Percentiles rank a stretch among this genome's conserved stretches.
These are phyloP conservation scores for Cytospora schulzeri DNA, from an alignment of 2,329 filamentous ascomycete species.

Conservation along the genomic window DNA sequence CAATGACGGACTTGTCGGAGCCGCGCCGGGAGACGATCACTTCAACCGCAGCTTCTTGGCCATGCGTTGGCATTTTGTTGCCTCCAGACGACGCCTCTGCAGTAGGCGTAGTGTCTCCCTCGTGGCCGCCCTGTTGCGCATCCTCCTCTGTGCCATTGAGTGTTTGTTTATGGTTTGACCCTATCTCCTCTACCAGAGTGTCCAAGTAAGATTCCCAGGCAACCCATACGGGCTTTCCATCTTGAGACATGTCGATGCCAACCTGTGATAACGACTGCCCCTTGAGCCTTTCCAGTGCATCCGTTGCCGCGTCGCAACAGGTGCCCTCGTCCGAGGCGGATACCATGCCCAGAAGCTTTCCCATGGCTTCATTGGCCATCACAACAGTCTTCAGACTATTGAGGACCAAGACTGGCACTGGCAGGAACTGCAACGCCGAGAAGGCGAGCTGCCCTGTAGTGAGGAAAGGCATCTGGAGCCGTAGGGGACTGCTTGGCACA, in stretches of 20 bases:
- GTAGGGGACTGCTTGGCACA: slow-evolving; percentile 37
- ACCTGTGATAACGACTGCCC: slow-evolving; percentile 70
- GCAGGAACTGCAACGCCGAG: slow-evolving; percentile 72
- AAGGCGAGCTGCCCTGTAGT: slow-evolving; percentile 62
- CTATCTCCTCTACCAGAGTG: slow-evolving; percentile 50
- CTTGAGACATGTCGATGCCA: slow-evolving; percentile 72
- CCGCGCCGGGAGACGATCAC: slow-evolving; percentile 62
- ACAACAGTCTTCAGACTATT: slow-evolving; percentile 70
- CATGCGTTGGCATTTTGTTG: slow-evolving; percentile 28
- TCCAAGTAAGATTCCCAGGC: slow-evolving; percentile 62
- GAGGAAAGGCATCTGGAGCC: slow-evolving; percentile 47
- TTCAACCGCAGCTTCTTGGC: slow-evolving; percentile 61
- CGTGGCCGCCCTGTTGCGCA: not conserved
- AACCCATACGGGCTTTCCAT: slow-evolving; percentile 63
- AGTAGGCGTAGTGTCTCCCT: slow-evolving; percentile 14
- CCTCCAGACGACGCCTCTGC: slow-evolving; percentile 6
- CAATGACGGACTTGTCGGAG: slow-evolving; percentile 44
- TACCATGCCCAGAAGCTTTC: slow-evolving; percentile 64
- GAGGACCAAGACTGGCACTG: slow-evolving; percentile 70
- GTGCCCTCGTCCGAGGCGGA: slow-evolving; percentile 40
- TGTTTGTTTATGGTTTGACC: slow-evolving; percentile 21
- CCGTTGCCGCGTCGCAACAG: slow-evolving; percentile 44
- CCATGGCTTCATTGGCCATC: slow-evolving; percentile 76
- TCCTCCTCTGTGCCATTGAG: slow-evolving; percentile 28
- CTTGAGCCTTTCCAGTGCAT: slow-evolving; percentile 60